phyloP scores from a whole-genome alignment of 1,284 basidiomycete species.

The Singerocomus inundabilis region DNA sequence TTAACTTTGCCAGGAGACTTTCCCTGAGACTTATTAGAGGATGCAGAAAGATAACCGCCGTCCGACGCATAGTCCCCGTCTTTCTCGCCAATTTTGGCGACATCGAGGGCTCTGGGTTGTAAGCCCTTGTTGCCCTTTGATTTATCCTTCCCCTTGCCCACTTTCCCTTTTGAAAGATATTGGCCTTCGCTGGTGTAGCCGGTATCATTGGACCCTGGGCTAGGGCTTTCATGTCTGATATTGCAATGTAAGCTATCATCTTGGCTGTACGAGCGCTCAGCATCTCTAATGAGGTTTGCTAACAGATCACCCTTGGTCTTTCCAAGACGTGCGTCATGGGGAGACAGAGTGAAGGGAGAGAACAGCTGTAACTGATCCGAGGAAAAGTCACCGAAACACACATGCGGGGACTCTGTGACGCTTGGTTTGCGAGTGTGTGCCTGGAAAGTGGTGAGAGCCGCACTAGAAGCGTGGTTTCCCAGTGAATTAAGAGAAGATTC shows the following conservation, averaged over 20 bases:
- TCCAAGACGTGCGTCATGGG: constrained; percentile 2
- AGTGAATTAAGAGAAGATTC: constrained; percentile 33
- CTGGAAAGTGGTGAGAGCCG: constrained; percentile 16
- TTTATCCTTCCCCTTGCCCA: constrained; percentile 24
- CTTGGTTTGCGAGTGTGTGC: constrained; percentile 30
- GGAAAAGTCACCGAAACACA: constrained; percentile 31
- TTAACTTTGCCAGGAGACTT: constrained; percentile 29
- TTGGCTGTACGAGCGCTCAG: constrained; percentile 23
- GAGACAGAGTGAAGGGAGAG: constrained; percentile 22
- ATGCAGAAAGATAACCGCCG: constrained; percentile 34
- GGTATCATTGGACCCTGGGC: constrained; percentile 16
- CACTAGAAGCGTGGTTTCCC: constrained; percentile 17
- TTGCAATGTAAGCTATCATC: constrained; percentile 17
- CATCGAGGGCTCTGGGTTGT: constrained; percentile 20
- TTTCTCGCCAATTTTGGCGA: constrained; percentile 16
- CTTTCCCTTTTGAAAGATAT: constrained; percentile 29
- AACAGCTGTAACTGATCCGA: constrained; percentile 30
- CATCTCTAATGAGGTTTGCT: constrained; percentile 9
- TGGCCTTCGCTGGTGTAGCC: constrained; percentile 34
- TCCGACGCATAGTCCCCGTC: constrained; percentile 28
- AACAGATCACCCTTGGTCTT: background rate
- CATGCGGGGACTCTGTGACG: constrained; percentile 30
- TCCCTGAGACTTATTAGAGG: constrained; percentile 32
- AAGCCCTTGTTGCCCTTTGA: constrained; percentile 18
- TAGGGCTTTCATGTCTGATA: constrained; percentile 12